Evolutionary conservation across 164 flowering plant species (phyloP), one percentile per base, ranked within the genome.

Genomic region (Umbellularia californica): DNA sequence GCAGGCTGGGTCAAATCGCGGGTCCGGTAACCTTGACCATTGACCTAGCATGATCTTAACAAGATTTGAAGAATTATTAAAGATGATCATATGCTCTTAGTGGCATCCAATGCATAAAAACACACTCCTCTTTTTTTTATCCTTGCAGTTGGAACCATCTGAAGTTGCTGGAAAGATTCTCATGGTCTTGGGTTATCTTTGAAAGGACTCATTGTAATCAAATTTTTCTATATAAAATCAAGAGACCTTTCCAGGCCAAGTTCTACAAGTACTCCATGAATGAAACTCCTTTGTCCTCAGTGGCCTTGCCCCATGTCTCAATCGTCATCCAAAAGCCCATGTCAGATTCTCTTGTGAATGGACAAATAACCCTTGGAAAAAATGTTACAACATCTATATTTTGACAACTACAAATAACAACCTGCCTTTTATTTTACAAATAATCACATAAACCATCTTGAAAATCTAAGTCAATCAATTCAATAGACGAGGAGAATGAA

Each of bases 91-190:
- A 71, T 55, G 73, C 65, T 28, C 65, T 41, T 28, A 30, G 65
- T 71, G 73, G 73, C 52, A 71, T 71, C 73, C 65, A 24, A 52
- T 70, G 72, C 72, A 50, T 25, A 70, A 47, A 51, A 52, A 70
- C 72, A 55, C n/a, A 23, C 55, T 25, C 50, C 66, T 58, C 9
- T 70, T 12, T 14, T 50, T 24, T 12, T 23, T 65, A 3, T 12
- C 24, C 4, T 67, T 30, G n/a, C 41, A 67, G 9, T 4, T 67
- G 47, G 69, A 7, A 17, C 33, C 60, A 15, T 50, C 28, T 55
- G 41, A 50, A 50, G 47, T 70, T 23, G 72, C 73, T 71, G 65
- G 65, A 55, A 71, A 71, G 73, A 71, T 71, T 47, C 63, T 28
- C n/a, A 24, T 24, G 72, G 72, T 70, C 71, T 28, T 27, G 13